Base-by-base conservation (phyloP, 2,329 filamentous ascomycete species). In the Zelopaecilomyces penicillatus region DNA sequence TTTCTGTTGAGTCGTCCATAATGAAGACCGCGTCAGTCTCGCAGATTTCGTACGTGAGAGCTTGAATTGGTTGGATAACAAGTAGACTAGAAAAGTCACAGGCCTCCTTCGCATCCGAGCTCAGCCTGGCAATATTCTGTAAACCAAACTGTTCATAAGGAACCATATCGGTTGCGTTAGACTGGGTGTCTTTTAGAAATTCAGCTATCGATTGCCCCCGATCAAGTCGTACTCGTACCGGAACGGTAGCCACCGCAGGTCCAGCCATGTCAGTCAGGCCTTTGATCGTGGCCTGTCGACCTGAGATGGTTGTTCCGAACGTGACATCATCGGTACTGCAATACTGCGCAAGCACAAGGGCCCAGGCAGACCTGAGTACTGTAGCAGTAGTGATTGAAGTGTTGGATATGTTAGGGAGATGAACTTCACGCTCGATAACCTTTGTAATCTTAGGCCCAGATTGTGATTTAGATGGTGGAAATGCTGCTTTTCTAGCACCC, bases 121-220 rank as follows among this genome's bases (percentile, higher is more conserved):
- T 51, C 4, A 55, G 29, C 31, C 48, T 52, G 11, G 43, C 36
- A 27, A 59, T 54, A 8, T 53, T 48, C 7, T 46, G 47, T 6
- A 53, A 43, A 27, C 51, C 51, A 2, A 46, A 45, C 5, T 52
- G 48, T 30, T 50, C 48, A 35, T 37, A 46, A 5, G 45, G 37
- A n/a, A 48, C 37, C 45, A 51, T 49, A 9, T 49, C 46, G 26
- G 41, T n/a, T 5, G 44, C 41, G 9, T 48, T 38, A 1, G 40
- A 37, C 27, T 58, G 53, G 1, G 54, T 36, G 0, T 54, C 51
- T n/a, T 68, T 54, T 9, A 80, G 57, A 46, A 69, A 74, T n/a
- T 70, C 57, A 0, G 52, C 48, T 6, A 70, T 57, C 0, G 57
- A 52, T 26, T 35, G 30, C 4, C 39, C n/a, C 4, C 39, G 28